Percentiles rank a stretch among this genome's conserved stretches.
These are phyloP conservation scores for Candida sanyaensis DNA, from an alignment of 1,139 yeast species.

Conservation along the genomic window DNA sequence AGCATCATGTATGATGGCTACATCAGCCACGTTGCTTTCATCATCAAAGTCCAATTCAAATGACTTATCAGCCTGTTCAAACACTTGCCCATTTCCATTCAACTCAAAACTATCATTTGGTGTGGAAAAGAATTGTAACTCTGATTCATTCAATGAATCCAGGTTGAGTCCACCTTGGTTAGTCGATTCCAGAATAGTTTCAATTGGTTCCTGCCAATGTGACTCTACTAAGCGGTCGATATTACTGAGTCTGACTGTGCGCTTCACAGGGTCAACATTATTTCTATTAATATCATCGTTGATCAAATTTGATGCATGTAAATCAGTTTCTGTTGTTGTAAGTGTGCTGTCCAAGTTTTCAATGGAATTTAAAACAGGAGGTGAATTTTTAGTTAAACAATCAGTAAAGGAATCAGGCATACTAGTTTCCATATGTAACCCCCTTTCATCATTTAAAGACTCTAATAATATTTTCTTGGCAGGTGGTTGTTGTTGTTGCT, in stretches of 20 bases:
- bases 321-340: constrained; percentile 20
- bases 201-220: constrained; percentile 14
- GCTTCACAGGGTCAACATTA: constrained; percentile 37
- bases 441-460: not conserved
- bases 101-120: constrained; percentile 15
- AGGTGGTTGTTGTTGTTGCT: not conserved
- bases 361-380: constrained; percentile 3
- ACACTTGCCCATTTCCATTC: constrained; percentile 12
- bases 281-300: constrained; percentile 17
- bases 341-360: constrained; percentile 18
- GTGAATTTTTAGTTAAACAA: constrained; percentile 9
- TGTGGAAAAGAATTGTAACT: constrained; percentile 25
- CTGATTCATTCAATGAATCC: constrained; percentile 23
- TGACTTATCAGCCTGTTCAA: constrained; percentile 7
- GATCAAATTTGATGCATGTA: constrained; percentile 25
- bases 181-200: constrained; percentile 8
- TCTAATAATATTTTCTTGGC: not conserved
- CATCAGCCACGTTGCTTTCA: constrained; percentile 10
- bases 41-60: constrained; percentile 24
- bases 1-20: constrained; percentile 9
- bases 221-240: constrained; percentile 11
- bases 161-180: constrained; percentile 18
- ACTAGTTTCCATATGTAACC: not conserved
- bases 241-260: not conserved
- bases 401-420: constrained; percentile 9